These are phyloP conservation scores for Penicillium brevicompactum DNA, from an alignment of 2,329 filamentous ascomycete species.

Conservation along the genomic window DNA sequence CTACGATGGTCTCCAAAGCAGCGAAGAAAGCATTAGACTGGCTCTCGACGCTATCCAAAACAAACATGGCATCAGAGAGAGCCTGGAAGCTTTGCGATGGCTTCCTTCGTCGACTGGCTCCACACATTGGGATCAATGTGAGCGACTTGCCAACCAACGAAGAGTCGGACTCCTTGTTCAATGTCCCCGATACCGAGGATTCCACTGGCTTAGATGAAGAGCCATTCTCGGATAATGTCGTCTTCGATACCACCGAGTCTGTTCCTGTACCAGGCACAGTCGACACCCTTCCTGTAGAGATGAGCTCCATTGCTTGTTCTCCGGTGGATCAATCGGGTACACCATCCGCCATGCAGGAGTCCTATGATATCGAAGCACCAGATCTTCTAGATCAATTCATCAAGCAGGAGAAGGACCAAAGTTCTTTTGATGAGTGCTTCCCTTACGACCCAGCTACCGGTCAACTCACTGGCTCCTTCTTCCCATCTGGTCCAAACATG, in stretches of 20 bases:
- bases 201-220: slow-evolving; percentile 9
- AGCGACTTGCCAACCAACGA: slow-evolving; percentile 33
- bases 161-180: slow-evolving; percentile 19
- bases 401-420: slow-evolving; percentile 29
- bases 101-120: slow-evolving; percentile 37
- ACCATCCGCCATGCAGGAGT: slow-evolving; percentile 19
- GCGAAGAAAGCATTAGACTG: slow-evolving; percentile 39
- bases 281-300: slow-evolving; percentile 21
- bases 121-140: slow-evolving; percentile 33
- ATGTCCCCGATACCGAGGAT: slow-evolving; percentile 19
- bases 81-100: slow-evolving; percentile 41
- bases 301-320: slow-evolving; percentile 26
- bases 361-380: slow-evolving; percentile 26
- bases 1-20: slow-evolving; percentile 36
- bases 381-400: slow-evolving; percentile 32
- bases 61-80: slow-evolving; percentile 32
- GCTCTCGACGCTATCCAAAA: slow-evolving; percentile 34
- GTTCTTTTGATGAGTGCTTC: slow-evolving; percentile 32
- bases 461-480: slow-evolving; percentile 42
- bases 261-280: slow-evolving; percentile 12
- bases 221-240: slow-evolving; percentile 14
- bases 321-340: slow-evolving; percentile 28
- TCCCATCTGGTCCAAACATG: slow-evolving; percentile 31
- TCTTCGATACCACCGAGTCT: slow-evolving; percentile 21
- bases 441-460: slow-evolving; percentile 40